Evolutionary conservation across 2,329 filamentous ascomycete species (phyloP).

Genomic region (Orbilia ellipsospora): DNA sequence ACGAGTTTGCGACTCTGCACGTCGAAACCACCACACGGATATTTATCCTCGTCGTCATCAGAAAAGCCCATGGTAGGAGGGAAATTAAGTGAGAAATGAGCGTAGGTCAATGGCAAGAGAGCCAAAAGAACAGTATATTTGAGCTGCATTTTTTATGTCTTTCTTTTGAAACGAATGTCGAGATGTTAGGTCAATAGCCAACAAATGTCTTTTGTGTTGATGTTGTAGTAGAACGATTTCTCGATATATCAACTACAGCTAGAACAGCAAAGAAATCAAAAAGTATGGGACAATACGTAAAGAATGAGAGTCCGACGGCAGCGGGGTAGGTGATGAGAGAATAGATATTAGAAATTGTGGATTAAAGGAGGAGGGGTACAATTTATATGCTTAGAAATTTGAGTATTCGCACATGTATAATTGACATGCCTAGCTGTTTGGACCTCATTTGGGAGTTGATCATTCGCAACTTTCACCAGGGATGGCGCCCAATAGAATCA

Average conservation of each 20-base stretch:
- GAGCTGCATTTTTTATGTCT: conserved; percentile 21
- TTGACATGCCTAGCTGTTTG: neutral
- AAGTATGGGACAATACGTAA: neutral
- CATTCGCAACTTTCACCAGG: neutral
- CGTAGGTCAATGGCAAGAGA: conserved; percentile 18
- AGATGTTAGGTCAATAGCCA: neutral
- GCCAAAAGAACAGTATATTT: conserved; percentile 16
- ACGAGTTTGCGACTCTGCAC: conserved; percentile 22
- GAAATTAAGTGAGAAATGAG: conserved; percentile 44
- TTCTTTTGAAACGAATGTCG: neutral
- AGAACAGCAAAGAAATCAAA: neutral
- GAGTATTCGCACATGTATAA: neutral
- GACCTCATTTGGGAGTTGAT: neutral
- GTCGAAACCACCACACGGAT: conserved; percentile 47
- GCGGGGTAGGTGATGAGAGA: neutral
- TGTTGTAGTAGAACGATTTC: neutral
- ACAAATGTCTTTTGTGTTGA: no score
- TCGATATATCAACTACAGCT: neutral
- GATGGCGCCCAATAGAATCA: neutral
- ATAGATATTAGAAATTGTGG: conserved; percentile 13
- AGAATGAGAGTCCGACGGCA: neutral
- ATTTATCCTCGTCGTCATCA: conserved; percentile 34
- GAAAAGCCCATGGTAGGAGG: conserved; percentile 43
- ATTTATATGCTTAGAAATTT: conserved; percentile 25
- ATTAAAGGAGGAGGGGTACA: neutral